Evolutionary conservation across 306 rosid genomes (phyloP).

Genomic region (Sesbania bispinosa): DNA sequence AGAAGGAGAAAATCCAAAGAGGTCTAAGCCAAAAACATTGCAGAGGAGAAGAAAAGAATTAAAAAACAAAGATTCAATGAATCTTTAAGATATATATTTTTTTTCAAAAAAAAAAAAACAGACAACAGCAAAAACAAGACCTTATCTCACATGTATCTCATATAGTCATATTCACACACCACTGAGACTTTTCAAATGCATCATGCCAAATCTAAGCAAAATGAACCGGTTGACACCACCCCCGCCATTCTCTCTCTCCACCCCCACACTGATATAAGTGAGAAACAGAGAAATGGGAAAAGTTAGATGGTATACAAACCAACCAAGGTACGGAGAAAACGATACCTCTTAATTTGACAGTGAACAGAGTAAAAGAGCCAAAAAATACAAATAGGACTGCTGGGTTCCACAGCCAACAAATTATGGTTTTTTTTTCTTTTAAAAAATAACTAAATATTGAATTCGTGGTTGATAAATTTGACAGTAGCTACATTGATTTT

Average conservation of each 20-base stretch:
- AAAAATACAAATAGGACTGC: constrained; percentile 23
- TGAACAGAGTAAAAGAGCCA: constrained; percentile 38
- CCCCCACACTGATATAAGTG: constrained; percentile 25
- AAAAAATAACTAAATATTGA: background rate
- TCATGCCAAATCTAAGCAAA: constrained; percentile 43
- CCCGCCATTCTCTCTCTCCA: background rate
- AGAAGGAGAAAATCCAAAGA: constrained; percentile 21
- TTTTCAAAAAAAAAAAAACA: background rate
- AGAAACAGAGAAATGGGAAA: constrained; percentile 20
- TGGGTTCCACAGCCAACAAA: constrained; percentile 33
- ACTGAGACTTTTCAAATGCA: constrained; percentile 40
- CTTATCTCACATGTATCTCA: constrained; percentile 32
- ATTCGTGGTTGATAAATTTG: constrained; percentile 18
- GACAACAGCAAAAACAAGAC: constrained; percentile 8
- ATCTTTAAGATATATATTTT: background rate
- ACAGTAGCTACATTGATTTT: constrained; percentile 16
- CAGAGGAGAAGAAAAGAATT: background rate
- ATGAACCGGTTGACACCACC: constrained; percentile 29
- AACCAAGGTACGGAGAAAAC: constrained; percentile 58
- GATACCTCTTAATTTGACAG: constrained; percentile 60
- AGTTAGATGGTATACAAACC: constrained; percentile 52
- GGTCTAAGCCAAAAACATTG: constrained; percentile 13
- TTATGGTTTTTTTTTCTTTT: constrained; percentile 23
- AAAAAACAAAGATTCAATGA: constrained; percentile 18
- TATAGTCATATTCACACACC: constrained; percentile 47